Conservation (phyloP, 225 moss, liverwort and hornwort genomes). For the Physcomitrium patens region DNA sequence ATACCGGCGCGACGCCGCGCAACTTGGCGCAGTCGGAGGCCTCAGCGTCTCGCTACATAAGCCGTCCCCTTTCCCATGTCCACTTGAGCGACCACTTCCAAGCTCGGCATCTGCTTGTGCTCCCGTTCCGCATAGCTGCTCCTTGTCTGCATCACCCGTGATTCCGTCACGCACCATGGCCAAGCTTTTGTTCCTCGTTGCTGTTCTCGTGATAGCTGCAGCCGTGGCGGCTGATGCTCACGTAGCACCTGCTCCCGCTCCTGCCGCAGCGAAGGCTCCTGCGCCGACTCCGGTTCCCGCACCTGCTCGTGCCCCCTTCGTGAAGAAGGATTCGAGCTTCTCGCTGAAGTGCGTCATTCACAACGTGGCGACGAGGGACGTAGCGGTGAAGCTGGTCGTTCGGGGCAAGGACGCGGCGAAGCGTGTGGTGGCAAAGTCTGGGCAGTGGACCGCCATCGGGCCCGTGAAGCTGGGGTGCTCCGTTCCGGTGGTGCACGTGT, state of each 20-base stretch:
- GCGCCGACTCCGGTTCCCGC: background rate
- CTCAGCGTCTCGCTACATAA: background rate
- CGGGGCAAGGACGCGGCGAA: background rate
- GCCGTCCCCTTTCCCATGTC: background rate
- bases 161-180: background rate
- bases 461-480: slow-evolving; percentile 15
- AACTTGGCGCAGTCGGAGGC: background rate
- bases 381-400: slow-evolving; percentile 8
- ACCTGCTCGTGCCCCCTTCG: background rate
- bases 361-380: background rate
- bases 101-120: background rate
- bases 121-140: background rate
- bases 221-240: background rate
- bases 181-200: background rate
- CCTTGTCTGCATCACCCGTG: background rate
- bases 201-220: background rate
- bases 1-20: background rate
- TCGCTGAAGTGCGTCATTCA: slow-evolving; percentile 15
- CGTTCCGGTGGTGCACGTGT: background rate
- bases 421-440: background rate
- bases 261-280: background rate
- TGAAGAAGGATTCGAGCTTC: background rate
- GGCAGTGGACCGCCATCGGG: slow-evolving; percentile 10
- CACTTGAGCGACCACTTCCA: background rate
- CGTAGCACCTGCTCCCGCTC: background rate